A percentile compares a stretch with the other conserved stretches of the same genome.
These are phyloP conservation scores for Austroboletus festivus DNA, from an alignment of 768 basidiomycete species.

Conservation along the genomic window DNA sequence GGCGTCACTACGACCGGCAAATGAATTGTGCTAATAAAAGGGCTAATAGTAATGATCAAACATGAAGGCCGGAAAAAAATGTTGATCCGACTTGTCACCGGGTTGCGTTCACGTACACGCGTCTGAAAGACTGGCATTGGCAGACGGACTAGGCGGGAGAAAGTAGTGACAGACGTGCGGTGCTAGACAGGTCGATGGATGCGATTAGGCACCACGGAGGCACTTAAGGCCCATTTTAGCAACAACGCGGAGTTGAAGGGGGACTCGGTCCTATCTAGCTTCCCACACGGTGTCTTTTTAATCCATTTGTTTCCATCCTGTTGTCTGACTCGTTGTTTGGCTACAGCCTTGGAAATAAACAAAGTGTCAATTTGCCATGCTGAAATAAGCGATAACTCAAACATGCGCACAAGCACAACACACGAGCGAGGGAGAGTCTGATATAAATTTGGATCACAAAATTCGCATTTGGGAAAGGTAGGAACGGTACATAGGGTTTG, in stretches of 20 bases:
- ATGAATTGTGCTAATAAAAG: slow-evolving; percentile 12
- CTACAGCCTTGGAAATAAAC: slow-evolving; percentile 16
- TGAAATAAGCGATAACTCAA: slow-evolving; percentile 8
- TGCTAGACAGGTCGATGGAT: neutral
- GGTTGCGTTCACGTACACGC: neutral
- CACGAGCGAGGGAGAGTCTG: slow-evolving; percentile 7
- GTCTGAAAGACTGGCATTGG: neutral
- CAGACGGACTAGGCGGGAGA: neutral
- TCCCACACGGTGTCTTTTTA: neutral
- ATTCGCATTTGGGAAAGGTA: slow-evolving; percentile 7
- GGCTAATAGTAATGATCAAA: slow-evolving; percentile 2
- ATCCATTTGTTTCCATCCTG: too few relatives aligned
- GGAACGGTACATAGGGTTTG: slow-evolving; percentile 25
- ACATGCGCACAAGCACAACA: slow-evolving; percentile 11
- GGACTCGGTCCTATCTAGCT: too few relatives aligned
- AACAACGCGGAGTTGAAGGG: neutral
- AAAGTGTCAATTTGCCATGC: neutral
- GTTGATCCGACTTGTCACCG: slow-evolving; percentile 9
- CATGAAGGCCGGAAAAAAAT: neutral
- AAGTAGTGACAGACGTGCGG: neutral
- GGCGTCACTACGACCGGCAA: neutral
- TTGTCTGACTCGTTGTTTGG: slow-evolving; percentile 8
- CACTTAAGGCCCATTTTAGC: neutral
- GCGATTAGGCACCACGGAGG: neutral
- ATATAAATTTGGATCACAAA: slow-evolving; percentile 11